Conservation (phyloP, 2,329 filamentous ascomycete genomes). For the Scorias spongiosa region DNA sequence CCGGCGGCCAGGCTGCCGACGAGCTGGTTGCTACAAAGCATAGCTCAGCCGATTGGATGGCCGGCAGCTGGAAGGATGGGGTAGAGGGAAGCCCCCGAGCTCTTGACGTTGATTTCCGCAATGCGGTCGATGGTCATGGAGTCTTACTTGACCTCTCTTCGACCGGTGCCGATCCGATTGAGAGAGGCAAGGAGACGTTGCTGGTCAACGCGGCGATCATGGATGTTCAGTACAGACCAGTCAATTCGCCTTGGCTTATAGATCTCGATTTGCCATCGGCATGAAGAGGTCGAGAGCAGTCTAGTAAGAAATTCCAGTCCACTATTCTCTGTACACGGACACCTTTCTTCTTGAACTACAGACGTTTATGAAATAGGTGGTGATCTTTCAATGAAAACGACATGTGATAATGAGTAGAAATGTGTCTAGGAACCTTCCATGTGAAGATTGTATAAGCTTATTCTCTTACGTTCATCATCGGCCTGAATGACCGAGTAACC, state of each 20-base stretch:
- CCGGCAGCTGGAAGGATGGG: constrained; percentile 6
- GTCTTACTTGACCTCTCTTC: constrained; percentile 17
- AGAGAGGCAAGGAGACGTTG: constrained; percentile 36
- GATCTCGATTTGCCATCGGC: constrained; percentile 31
- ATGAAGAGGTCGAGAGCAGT: too few species aligned
- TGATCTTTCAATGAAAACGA: too few species aligned
- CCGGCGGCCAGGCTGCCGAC: constrained; percentile 10
- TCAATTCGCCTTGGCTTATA: constrained; percentile 41
- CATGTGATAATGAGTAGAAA: too few species aligned
- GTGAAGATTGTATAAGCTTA: too few species aligned
- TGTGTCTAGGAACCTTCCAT: too few species aligned
- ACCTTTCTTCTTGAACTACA: too few species aligned
- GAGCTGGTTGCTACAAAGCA: not conserved
- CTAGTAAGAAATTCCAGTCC: too few species aligned
- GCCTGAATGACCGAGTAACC: too few species aligned
- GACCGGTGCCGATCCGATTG: constrained; percentile 16
- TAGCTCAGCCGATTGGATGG: constrained; percentile 5
- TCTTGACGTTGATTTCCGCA: constrained; percentile 5
- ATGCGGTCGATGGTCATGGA: constrained; percentile 15
- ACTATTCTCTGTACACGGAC: too few species aligned
- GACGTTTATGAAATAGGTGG: too few species aligned
- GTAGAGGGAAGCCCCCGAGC: constrained; percentile 8
- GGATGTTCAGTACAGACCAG: constrained; percentile 31
- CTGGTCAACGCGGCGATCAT: constrained; percentile 46
- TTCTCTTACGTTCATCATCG: too few species aligned